A percentile compares a stretch with the other conserved stretches of the same genome.
Evolutionary conservation across 768 basidiomycete genomes (phyloP).

Genomic region (Sistotremastrum suecicum): DNA sequence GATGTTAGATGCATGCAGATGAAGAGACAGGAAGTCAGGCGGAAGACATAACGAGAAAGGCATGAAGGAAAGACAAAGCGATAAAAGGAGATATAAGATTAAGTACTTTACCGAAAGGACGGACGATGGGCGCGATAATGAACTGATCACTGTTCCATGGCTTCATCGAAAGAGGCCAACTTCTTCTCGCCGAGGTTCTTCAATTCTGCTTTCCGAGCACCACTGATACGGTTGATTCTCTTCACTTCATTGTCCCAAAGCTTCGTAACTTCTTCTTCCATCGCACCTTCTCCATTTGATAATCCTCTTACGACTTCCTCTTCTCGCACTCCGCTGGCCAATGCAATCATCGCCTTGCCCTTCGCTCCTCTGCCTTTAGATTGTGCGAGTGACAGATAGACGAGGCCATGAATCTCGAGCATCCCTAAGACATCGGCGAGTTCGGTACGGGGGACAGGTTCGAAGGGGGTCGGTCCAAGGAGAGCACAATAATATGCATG

Average conservation of each 20-base stretch:
- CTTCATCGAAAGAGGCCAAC: too few relatives aligned
- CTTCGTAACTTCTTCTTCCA: slow-evolving; percentile 4
- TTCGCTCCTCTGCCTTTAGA: neutral
- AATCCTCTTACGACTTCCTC: slow-evolving; percentile 7
- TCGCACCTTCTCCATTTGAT: slow-evolving; percentile 2
- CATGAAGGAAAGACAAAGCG: too few relatives aligned
- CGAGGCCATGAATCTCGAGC: slow-evolving; percentile 59
- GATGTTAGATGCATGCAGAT: too few relatives aligned
- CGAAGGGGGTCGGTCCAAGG: slow-evolving; percentile 40
- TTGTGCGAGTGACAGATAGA: slow-evolving; percentile 22
- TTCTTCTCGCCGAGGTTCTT: too few relatives aligned
- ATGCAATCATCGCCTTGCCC: slow-evolving; percentile 1
- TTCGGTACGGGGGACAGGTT: slow-evolving; percentile 59
- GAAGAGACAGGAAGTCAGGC: too few relatives aligned
- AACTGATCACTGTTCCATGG: too few relatives aligned
- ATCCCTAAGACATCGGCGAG: slow-evolving; percentile 59
- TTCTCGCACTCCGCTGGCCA: slow-evolving; percentile 1
- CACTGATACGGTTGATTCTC: neutral
- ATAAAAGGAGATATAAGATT: too few relatives aligned
- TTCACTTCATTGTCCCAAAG: slow-evolving; percentile 6
- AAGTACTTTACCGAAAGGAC: too few relatives aligned
- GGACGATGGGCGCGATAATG: too few relatives aligned
- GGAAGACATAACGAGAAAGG: too few relatives aligned
- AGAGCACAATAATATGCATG: slow-evolving; percentile 49
- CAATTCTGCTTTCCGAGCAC: too few relatives aligned